phyloP scores from a whole-genome alignment of 306 rosid genomes.

The Inga leiocalycina region DNA sequence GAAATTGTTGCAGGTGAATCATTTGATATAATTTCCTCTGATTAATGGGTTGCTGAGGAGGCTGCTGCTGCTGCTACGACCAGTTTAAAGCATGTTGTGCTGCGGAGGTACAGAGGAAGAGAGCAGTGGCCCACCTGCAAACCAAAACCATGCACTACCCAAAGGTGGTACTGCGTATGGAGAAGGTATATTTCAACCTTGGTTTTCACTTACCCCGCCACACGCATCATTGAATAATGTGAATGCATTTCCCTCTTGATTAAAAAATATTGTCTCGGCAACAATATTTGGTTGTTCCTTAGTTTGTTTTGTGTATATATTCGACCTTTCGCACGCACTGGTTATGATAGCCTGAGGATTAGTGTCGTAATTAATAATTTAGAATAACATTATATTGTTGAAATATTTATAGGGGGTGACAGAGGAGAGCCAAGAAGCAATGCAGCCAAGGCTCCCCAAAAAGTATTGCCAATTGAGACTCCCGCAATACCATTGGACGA shows the following conservation, averaged over 20 bases:
- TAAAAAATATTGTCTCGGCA: not conserved
- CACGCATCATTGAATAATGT: not conserved
- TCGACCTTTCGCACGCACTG: not conserved
- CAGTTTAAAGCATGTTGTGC: conserved; percentile 65
- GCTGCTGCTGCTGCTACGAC: conserved; percentile 18
- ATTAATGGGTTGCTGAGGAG: conserved; percentile 42
- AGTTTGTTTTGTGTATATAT: not conserved
- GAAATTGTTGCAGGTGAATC: conserved; percentile 37
- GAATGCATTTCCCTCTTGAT: not conserved
- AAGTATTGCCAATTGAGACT: conserved; percentile 74
- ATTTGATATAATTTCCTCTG: conserved; percentile 9
- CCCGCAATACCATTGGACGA: conserved; percentile 73
- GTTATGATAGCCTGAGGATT: not conserved
- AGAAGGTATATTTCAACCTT: conserved; percentile 32
- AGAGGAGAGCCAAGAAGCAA: conserved; percentile 89
- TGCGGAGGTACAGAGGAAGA: conserved; percentile 90
- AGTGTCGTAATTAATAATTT: not conserved
- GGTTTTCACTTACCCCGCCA: no score
- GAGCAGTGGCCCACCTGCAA: conserved; percentile 56
- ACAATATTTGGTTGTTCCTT: not conserved
- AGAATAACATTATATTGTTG: not conserved
- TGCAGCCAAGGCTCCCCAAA: conserved; percentile 57
- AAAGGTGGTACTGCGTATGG: conserved; percentile 68
- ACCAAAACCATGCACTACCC: conserved; percentile 59
- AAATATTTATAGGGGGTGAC: conserved; percentile 51